Evolutionary conservation across 257 asterid genomes (phyloP), one percentile per base, ranked within the genome.

Genomic region (Thymus quinquecostatus): DNA sequence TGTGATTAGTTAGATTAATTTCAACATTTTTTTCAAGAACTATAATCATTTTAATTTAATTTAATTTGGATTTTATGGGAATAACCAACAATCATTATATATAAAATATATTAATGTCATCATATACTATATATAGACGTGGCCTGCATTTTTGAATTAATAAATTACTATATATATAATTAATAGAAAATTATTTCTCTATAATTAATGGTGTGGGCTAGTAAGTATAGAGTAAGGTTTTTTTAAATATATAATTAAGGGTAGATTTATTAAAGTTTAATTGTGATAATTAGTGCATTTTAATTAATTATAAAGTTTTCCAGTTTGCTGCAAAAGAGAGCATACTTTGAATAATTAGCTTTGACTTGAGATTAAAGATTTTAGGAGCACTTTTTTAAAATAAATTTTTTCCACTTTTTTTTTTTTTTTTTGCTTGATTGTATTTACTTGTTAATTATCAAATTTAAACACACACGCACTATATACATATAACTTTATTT

Each of bases 281-380:
- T 55, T 55, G 36, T 55, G 60, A 55, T 8, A 61, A 49, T 49
- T 12, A 61, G 43, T 49, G 27, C 10, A 21, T 44, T 51, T 49
- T 29, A 38, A 63, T 72, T 53, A 41, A 64, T 33, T n/a, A 67
- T 63, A 78, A 73, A 38, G 34, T 56, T 38, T 58, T 33, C 36
- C 38, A 41, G 48, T 69, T 73, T 65, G 70, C 57, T 54, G 62
- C 65, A 50, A 60, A 51, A 55, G 70, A 74, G 73, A 60, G 78
- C 66, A 54, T 66, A 70, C 75, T 72, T 34, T 49, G 70, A 48
- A 60, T 64, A 60, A 75, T 77, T 80, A 73, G 80, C 84, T 81
- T 84, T 81, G 79, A 78, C 79, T 78, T 81, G 75, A 75, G 79
- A 67, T 66, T 56, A 69, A 83, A 80, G 79, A 32, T 61, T 53